These are phyloP conservation scores for Scheffersomyces amazonensis DNA, from an alignment of 805 yeast species.

Conservation along the genomic window DNA sequence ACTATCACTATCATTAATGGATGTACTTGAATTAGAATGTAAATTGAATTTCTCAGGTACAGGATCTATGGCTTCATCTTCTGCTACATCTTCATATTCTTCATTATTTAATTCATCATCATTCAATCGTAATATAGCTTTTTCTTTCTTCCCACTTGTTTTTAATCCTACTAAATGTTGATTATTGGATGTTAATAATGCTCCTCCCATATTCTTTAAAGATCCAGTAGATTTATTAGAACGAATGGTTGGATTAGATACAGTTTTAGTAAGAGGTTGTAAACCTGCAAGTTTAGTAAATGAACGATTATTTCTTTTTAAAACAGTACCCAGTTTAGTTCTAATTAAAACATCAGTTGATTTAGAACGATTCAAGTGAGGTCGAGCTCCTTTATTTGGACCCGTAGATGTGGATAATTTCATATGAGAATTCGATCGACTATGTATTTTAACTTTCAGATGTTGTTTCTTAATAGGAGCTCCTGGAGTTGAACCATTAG, in stretches of 20 bases:
- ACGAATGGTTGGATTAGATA: slow-evolving; percentile 26
- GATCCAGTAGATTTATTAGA: slow-evolving; percentile 32
- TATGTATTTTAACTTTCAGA: slow-evolving; percentile 12
- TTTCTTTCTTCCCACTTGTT: slow-evolving; percentile 34
- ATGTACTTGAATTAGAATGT: background rate
- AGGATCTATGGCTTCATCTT: slow-evolving; percentile 4
- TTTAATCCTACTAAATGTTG: slow-evolving; percentile 25
- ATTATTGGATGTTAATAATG: slow-evolving; percentile 3
- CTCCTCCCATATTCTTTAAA: slow-evolving; percentile 19
- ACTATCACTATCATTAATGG: slow-evolving; percentile 5
- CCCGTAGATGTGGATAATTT: slow-evolving; percentile 11
- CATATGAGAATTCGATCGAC: slow-evolving; percentile 26
- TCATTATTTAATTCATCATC: slow-evolving; percentile 38
- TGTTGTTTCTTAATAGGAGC: slow-evolving; percentile 1
- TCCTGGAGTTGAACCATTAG: background rate
- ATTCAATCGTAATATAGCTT: slow-evolving; percentile 37
- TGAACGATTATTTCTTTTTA: slow-evolving; percentile 35
- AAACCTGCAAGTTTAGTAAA: slow-evolving; percentile 32
- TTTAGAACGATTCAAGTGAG: slow-evolving; percentile 35
- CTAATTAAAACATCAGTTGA: slow-evolving; percentile 38
- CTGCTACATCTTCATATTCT: slow-evolving; percentile 24
- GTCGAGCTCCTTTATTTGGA: slow-evolving; percentile 14
- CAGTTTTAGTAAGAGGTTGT: slow-evolving; percentile 35
- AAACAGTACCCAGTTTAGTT: slow-evolving; percentile 13
- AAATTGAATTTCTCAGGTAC: slow-evolving; percentile 7